phyloP scores from a whole-genome alignment of 805 yeast species.

The Yarrowia deformans region DNA sequence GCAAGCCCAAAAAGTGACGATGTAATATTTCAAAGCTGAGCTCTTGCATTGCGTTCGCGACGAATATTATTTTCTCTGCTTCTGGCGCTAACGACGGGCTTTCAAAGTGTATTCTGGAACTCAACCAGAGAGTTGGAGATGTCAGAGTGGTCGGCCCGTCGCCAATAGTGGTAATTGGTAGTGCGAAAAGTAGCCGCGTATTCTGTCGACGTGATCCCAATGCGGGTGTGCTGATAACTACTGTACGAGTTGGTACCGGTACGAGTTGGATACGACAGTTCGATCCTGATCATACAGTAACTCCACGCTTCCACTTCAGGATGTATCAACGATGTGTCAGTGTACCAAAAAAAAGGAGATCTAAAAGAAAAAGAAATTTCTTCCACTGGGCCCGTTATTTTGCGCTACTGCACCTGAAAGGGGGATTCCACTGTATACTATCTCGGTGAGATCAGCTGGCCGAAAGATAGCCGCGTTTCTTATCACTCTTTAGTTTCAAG shows the following conservation, averaged over 20 bases:
- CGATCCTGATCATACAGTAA: too few species aligned
- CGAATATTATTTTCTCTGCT: conserved; percentile 2
- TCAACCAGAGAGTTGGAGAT: not conserved
- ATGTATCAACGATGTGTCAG: too few species aligned
- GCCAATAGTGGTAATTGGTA: too few species aligned
- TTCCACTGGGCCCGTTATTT: conserved; percentile 7
- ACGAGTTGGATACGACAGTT: too few species aligned
- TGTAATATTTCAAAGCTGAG: not conserved
- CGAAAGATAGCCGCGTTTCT: not conserved
- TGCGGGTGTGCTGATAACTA: too few species aligned
- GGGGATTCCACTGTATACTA: conserved; percentile 4
- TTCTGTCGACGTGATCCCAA: too few species aligned
- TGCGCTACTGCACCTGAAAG: conserved; percentile 6
- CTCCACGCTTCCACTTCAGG: too few species aligned
- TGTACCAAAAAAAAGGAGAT: too few species aligned
- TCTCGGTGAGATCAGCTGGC: not conserved
- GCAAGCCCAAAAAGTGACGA: not conserved
- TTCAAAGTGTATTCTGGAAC: conserved; percentile 9
- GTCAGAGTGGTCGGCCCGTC: too few species aligned
- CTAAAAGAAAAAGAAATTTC: too few species aligned
- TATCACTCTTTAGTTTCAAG: not conserved
- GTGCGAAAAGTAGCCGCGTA: too few species aligned
- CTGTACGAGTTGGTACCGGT: too few species aligned
- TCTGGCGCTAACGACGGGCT: not conserved
- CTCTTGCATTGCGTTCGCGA: not conserved